Base-by-base conservation (phyloP, 768 basidiomycete genomes). In the Boletus reticulatus region DNA sequence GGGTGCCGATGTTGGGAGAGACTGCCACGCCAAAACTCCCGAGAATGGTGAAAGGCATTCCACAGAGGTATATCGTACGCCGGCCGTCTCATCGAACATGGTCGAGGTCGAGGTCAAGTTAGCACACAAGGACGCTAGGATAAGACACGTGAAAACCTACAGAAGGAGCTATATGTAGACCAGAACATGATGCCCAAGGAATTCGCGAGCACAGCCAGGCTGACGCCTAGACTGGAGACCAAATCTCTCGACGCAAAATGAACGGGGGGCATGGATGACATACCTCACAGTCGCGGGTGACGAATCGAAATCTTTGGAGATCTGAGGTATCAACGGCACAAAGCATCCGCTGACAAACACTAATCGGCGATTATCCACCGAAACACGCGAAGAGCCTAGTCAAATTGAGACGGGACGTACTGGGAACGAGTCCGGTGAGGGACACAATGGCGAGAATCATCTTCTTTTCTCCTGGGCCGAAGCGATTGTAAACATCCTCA, bases 321-420 rank as follows among this genome's bases (percentile, higher is more conserved):
- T 84, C 48, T 87, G 80, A 0, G 89, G 88, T 52, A 92, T 87
- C 0, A 84, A 83, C 0, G 89, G 89, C 3, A 89, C 77, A 66
- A 92, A 90, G 1, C 82, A 82, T 0, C 82, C 85, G 9, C 81
- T 74, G 0, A 87, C 82, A 56, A 92, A 84, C 37, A 87, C 89
- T 92, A 50, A 1, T 44, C 14, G 31, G 60, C 14, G 45, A 31
- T 36, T 39, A 34, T 34, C 34, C 20, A 44, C 14, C 19, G 47
- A 24, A 32, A 13, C 27, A n/a, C 16, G 43, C 43, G 5, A 38
- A 42, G 43, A 31, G 20, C n/a, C n/a, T n/a, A 19, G 34, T 14
- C 3, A 37, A 14, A 34, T 12, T 16, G 8, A 37, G 36, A 49
- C 9, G 50, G 41, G 11, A 59, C 80, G 44, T 60, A 90, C 89